Conservation (phyloP, 768 basidiomycete species). For the Phylloporus sp. region DNA sequence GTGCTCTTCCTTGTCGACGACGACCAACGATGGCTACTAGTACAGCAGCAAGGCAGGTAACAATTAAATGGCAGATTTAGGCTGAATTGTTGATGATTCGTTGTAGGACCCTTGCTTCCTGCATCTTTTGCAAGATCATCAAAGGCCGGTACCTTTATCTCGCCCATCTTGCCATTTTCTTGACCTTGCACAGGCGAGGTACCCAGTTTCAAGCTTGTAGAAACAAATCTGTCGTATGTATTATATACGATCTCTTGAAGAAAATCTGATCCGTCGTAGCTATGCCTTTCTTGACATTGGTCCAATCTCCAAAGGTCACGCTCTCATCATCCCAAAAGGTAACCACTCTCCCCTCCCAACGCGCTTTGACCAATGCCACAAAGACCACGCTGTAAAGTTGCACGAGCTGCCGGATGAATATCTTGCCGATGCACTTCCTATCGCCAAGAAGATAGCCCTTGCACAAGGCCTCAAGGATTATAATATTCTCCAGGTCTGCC, state of each 20-base stretch:
- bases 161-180: background rate
- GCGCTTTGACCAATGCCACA: background rate
- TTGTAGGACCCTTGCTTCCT: slow-evolving; percentile 53
- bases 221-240: slow-evolving; percentile 68
- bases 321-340: slow-evolving; percentile 94
- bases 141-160: slow-evolving; percentile 51
- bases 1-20: background rate
- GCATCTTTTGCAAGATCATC: slow-evolving; percentile 95
- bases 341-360: background rate
- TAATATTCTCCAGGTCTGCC: slow-evolving; percentile 70
- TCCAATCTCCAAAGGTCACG: slow-evolving; percentile 86
- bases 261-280: slow-evolving; percentile 31
- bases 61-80: background rate
- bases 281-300: slow-evolving; percentile 92
- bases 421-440: slow-evolving; percentile 68
- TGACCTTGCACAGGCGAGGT: slow-evolving; percentile 63
- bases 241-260: background rate
- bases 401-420: slow-evolving; percentile 88
- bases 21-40: background rate
- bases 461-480: slow-evolving; percentile 76
- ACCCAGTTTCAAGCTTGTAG: slow-evolving; percentile 80
- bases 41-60: slow-evolving; percentile 24
- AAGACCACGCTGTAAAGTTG: slow-evolving; percentile 78
- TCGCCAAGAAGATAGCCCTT: slow-evolving; percentile 83
- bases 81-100: background rate